A percentile compares a stretch with the other conserved stretches of the same genome.
phyloP scores from a whole-genome alignment of 129 eudicot species.

The Ambrosia artemisiifolia region DNA sequence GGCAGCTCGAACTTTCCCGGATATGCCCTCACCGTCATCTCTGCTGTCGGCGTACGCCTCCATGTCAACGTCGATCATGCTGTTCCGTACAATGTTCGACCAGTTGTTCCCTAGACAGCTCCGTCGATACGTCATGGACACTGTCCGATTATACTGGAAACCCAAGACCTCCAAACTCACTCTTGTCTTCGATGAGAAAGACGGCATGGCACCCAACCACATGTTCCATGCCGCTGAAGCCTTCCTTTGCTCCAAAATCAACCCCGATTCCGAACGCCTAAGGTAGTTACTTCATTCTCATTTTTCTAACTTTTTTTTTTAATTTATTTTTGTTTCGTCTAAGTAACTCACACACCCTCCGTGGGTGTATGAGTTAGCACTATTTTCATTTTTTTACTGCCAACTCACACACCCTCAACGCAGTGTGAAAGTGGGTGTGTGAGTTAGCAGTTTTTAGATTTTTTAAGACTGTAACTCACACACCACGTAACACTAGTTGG shows the following conservation, averaged over 20 bases:
- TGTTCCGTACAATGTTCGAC: slow-evolving; percentile 62
- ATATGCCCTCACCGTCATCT: slow-evolving; percentile 46
- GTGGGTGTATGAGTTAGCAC: too few relatives aligned
- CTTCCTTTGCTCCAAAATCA: slow-evolving; percentile 57
- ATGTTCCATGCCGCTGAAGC: slow-evolving; percentile 63
- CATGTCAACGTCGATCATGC: slow-evolving; percentile 55
- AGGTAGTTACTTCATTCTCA: too few relatives aligned
- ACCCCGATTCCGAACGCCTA: slow-evolving; percentile 47
- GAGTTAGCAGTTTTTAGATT: too few relatives aligned
- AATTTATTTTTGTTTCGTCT: too few relatives aligned
- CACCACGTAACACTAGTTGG: too few relatives aligned
- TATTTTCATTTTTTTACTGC: too few relatives aligned
- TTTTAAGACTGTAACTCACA: too few relatives aligned
- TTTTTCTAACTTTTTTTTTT: too few relatives aligned
- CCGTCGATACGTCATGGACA: slow-evolving; percentile 33
- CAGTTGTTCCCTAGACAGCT: slow-evolving; percentile 54
- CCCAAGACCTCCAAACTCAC: slow-evolving; percentile 40
- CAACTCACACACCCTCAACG: too few relatives aligned
- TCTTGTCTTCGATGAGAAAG: slow-evolving; percentile 54
- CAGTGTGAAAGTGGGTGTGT: too few relatives aligned
- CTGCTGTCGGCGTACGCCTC: slow-evolving; percentile 13
- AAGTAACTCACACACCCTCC: too few relatives aligned
- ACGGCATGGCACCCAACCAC: slow-evolving; percentile 54
- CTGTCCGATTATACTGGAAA: slow-evolving; percentile 36
- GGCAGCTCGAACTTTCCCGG: slow-evolving; percentile 23